Evolutionary conservation across 1,284 basidiomycete genomes (phyloP).

Genomic region (Cryptococcus jaspeensis): DNA sequence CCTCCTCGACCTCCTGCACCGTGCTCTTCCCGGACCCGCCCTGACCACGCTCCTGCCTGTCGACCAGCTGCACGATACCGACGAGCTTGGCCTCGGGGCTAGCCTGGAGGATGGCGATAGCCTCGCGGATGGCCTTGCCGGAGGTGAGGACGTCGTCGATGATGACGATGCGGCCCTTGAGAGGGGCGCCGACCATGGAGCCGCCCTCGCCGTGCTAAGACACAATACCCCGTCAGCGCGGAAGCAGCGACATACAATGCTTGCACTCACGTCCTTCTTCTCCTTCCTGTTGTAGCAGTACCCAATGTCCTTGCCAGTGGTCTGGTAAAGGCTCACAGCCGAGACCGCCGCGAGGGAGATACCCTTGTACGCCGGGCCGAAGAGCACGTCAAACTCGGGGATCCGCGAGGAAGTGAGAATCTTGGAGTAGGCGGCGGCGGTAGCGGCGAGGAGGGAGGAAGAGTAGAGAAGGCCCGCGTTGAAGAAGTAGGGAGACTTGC

Average conservation of each 20-base stretch:
- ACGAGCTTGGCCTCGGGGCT: slow-evolving; percentile 72
- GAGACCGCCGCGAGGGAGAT: slow-evolving; percentile 92
- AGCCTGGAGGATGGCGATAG: slow-evolving; percentile 67
- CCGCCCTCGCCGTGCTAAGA: slow-evolving; percentile 89
- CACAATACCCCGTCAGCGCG: not conserved
- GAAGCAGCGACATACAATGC: no score
- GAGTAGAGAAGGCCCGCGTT: slow-evolving; percentile 87
- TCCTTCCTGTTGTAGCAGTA: slow-evolving; percentile 96
- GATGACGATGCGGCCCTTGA: slow-evolving; percentile 80
- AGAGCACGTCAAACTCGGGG: slow-evolving; percentile 81
- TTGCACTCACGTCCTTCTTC: slow-evolving; percentile 64
- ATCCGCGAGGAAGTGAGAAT: slow-evolving; percentile 54
- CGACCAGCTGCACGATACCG: slow-evolving; percentile 86
- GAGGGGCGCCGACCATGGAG: slow-evolving; percentile 77
- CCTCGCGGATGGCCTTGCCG: slow-evolving; percentile 83
- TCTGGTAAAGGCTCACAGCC: slow-evolving; percentile 69
- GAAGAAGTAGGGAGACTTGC: slow-evolving; percentile 93
- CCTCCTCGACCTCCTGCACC: slow-evolving; percentile 77
- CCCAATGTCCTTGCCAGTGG: slow-evolving; percentile 67
- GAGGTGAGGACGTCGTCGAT: slow-evolving; percentile 97
- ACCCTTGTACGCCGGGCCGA: slow-evolving; percentile 98
- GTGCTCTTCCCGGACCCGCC: slow-evolving; percentile 60
- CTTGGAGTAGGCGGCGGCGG: slow-evolving; percentile 83
- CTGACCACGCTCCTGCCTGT: slow-evolving; percentile 81
- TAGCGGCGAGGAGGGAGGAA: slow-evolving; percentile 72